Base-by-base conservation (phyloP, 805 yeast genomes). In the Hanseniaspora jakobsenii region DNA sequence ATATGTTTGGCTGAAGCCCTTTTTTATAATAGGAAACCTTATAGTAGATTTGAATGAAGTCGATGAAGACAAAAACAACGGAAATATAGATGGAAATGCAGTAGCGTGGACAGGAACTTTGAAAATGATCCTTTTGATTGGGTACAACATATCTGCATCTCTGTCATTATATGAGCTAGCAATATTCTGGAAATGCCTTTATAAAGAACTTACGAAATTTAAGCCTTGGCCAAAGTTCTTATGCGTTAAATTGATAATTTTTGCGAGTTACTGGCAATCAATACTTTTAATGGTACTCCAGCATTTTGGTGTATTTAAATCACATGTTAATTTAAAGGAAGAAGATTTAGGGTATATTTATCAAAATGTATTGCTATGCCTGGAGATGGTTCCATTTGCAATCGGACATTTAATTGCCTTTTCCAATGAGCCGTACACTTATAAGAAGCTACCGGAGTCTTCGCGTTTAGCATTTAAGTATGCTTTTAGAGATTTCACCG, bases 261-360 rank as follows among this genome's bases (percentile, higher is more conserved):
- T 91, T 68, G 97, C 95, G 19, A 82, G 95, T n/a, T 91, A 86
- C 59, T 91, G 99, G 99, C 98, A 91, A 58, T 85, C 93, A 0
- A 63, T 81, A 7, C 51, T 77, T 1, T 63, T 82, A 36, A 74
- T 76, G 4, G 55, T 75, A 1, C 54, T 80, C 35, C 65, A 71
- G 62, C 65, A 69, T 55, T 52, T 70, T 53, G 71, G 77, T 44
- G 51, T 74, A 49, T 48, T 59, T 32, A 53, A 64, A 42, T 55
- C 59, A 49, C 45, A 63, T 53, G 48, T 42, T 48, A 32, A 52
- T 54, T 46, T 55, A 6, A 66, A 63, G 38, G 61, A 65, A 6
- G 58, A 59, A 13, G 47, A 52, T 36, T 52, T 64, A 13, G 81
- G 85, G 1, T 69, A 69, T 34, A 67, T 75, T 3, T 78, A 84